A percentile compares a stretch with the other conserved stretches of the same genome.
phyloP scores from a whole-genome alignment of 2,329 filamentous ascomycete species.

The Sarocladiaceae sp. region DNA sequence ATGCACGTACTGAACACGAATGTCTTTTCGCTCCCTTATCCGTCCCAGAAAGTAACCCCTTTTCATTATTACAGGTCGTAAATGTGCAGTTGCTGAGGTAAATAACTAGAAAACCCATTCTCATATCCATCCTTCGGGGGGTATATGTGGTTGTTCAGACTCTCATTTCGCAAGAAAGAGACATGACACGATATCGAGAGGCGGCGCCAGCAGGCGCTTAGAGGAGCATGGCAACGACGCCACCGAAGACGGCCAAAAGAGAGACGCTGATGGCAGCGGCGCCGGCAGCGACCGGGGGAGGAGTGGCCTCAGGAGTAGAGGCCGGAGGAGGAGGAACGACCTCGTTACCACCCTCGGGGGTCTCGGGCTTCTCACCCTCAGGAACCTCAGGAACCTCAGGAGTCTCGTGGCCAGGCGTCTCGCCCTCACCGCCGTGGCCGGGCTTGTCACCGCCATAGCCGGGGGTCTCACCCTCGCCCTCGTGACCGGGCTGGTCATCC shows the following conservation, averaged over 20 bases:
- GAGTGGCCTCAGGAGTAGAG: constrained; percentile 14
- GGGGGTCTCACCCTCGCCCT: neutral
- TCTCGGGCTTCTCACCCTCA: neutral
- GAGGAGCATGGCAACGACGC: constrained; percentile 17
- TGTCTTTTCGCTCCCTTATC: neutral
- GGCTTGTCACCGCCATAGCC: neutral
- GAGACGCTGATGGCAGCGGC: constrained; percentile 17
- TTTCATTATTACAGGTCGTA: constrained; percentile 1
- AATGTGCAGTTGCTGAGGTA: neutral
- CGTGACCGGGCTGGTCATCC: neutral
- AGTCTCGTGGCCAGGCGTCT: neutral
- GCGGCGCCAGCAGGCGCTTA: too few species aligned
- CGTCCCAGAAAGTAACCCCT: neutral
- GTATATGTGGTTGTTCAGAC: too few species aligned
- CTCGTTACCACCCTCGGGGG: neutral
- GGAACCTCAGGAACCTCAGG: constrained; percentile 9
- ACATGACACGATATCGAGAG: too few species aligned
- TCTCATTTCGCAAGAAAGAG: neutral
- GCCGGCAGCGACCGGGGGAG: constrained; percentile 12
- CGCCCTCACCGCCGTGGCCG: neutral
- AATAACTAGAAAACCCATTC: neutral
- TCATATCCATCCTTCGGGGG: neutral
- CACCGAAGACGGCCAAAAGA: constrained; percentile 16
- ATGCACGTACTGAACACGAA: too few species aligned
- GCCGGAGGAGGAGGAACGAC: neutral